phyloP scores from a whole-genome alignment of 1,284 basidiomycete species.

The Tremellales sp. region DNA sequence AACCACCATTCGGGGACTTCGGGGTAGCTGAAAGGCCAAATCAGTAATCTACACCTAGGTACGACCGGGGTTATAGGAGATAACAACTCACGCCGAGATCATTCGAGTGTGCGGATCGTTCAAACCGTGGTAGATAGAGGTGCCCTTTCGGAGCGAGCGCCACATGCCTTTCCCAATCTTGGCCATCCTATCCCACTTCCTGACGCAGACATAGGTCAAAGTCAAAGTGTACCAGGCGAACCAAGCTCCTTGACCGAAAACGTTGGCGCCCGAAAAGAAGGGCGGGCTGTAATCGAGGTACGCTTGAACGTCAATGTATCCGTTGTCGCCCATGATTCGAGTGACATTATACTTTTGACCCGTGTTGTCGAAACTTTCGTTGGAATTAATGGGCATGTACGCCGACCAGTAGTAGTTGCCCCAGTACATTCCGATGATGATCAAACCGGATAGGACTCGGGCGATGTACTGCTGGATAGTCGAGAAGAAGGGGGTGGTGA shows the following conservation, averaged over 20 bases:
- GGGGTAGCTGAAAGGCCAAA: conserved; percentile 60
- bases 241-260: conserved; percentile 16
- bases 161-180: conserved; percentile 6
- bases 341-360: conserved; percentile 41
- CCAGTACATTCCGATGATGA: conserved; percentile 2
- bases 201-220: conserved; percentile 52
- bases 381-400: conserved; percentile 37
- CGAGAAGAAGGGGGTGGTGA: conserved; percentile 15
- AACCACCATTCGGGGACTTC: conserved; percentile 80
- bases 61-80: no score
- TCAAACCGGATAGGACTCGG: conserved; percentile 3
- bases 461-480: conserved; percentile 2
- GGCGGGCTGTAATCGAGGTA: conserved; percentile 22
- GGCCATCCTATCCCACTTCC: neutral
- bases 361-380: conserved; percentile 24
- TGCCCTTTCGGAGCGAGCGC: neutral
- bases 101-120: neutral
- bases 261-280: neutral
- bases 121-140: neutral
- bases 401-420: conserved; percentile 13
- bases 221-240: conserved; percentile 17
- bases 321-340: conserved; percentile 30
- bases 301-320: conserved; percentile 17
- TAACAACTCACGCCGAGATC: neutral
- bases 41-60: conserved; percentile 49